Evolutionary conservation across 1,284 basidiomycete species (phyloP), one percentile per base, ranked within the genome.

Genomic region (Entoloma clypeatum): DNA sequence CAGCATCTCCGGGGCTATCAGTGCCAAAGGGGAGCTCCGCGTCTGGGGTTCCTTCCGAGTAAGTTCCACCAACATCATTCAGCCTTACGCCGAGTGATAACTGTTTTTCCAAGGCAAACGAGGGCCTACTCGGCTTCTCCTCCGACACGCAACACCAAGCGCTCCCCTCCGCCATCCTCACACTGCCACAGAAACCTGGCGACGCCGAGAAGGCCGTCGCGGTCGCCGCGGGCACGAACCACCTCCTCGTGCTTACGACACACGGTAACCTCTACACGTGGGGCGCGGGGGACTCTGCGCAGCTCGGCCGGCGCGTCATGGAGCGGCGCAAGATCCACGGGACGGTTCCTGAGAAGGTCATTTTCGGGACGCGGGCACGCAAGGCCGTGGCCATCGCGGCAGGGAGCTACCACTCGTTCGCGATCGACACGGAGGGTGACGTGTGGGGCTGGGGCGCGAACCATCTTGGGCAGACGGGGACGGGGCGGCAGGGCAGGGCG

Each of bases 391-490:
- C 69, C 40, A 67, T 92, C 46, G 86, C 82, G 6, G 71, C 82
- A 0, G 87, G 88, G 3, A 71, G 71, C 32, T 82, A 81, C 56
- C 80, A 82, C 57, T 86, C 84, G 1, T 92, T 91, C 56, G 89
- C 87, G 1, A 75, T 91, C 45, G 79, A 87, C 56, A 69, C 74
- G 47, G 62, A 71, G 27, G 88, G 88, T 29, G 69, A 69, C 17
- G 83, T 89, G 4, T 90, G 76, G 68, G 86, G 77, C 2, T 92
- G 89, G 89, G 89, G 89, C 13, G 67, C 89, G 43, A 92, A 92
- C 63, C 77, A 46, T 28, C 50, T 54, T 43, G 56, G 57, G 13
- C 58, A 61, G 40, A 47, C 49, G 1, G 59, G 59, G 17, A 54
- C 51, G 3, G 56, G 56, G 7, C 35, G 67, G 18, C 63, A 61